These are phyloP conservation scores for Tulasnella sp. DNA, from an alignment of 768 basidiomycete genomes.

Conservation along the genomic window DNA sequence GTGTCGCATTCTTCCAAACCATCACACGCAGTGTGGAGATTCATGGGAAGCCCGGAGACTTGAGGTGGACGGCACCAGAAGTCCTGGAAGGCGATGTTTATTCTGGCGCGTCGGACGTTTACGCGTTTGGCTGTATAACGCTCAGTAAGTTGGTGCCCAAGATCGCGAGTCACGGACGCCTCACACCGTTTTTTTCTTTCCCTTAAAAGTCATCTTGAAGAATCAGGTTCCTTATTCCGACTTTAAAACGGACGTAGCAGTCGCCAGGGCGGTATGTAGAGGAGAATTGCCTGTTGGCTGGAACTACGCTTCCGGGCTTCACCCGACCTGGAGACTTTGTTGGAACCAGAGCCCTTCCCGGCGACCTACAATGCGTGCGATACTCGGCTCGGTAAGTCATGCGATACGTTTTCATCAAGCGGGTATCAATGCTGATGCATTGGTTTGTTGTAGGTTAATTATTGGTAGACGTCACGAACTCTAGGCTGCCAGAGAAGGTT, in stretches of 20 bases:
- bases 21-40: not conserved
- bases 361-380: not conserved
- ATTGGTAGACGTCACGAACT: too few relatives aligned
- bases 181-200: not conserved
- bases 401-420: not conserved
- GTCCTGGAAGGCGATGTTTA: not conserved
- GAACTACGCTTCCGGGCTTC: not conserved
- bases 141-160: not conserved
- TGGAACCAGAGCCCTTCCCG: constrained; percentile 2
- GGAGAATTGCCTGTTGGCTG: not conserved
- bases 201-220: not conserved
- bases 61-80: not conserved
- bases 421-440: not conserved
- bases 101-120: not conserved
- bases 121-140: not conserved
- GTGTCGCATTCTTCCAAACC: not conserved
- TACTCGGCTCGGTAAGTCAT: not conserved
- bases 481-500: too few relatives aligned
- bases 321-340: not conserved
- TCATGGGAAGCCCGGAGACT: not conserved
- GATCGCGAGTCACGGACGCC: not conserved
- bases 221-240: not conserved
- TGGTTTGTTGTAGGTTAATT: not conserved
- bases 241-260: not conserved
- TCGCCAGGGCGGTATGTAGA: not conserved